phyloP scores from a whole-genome alignment of 2,329 filamentous ascomycete species.

The Phialocephala sp. region DNA sequence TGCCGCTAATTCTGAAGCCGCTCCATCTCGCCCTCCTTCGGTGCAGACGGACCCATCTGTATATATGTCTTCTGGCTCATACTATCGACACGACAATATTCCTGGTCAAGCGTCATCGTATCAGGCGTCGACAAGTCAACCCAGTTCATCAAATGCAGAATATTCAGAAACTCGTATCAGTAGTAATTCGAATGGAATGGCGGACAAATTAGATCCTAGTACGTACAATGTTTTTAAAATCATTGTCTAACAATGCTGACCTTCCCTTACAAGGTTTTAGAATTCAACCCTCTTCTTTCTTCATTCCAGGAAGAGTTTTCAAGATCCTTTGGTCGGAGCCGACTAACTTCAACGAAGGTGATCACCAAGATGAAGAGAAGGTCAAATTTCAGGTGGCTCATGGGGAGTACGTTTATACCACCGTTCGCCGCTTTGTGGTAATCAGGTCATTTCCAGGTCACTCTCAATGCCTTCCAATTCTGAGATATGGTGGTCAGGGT shows the following conservation, averaged over 20 bases:
- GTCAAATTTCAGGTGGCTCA: neutral
- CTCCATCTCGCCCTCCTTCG: neutral
- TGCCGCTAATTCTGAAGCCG: neutral
- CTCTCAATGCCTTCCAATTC: conserved; percentile 5
- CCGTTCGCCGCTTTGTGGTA: neutral
- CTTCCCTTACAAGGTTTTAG: neutral
- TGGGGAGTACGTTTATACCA: neutral
- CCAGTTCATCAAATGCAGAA: neutral
- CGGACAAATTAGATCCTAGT: neutral
- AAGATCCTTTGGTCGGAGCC: conserved; percentile 8
- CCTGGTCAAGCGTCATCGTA: neutral
- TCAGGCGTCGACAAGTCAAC: neutral
- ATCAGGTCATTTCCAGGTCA: neutral
- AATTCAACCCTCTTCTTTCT: neutral
- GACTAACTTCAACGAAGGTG: neutral
- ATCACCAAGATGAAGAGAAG: neutral
- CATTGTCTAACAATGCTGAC: neutral
- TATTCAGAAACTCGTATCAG: neutral
- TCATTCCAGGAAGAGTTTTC: conserved; percentile 1
- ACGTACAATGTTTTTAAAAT: neutral
- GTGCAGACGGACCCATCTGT: neutral
- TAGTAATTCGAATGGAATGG: neutral
- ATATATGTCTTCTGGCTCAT: too few species aligned
- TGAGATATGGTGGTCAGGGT: neutral
- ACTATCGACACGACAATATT: neutral